Evolutionary conservation across 148 eudicot species (phyloP).

Genomic region (Vaccinium darrowii): DNA sequence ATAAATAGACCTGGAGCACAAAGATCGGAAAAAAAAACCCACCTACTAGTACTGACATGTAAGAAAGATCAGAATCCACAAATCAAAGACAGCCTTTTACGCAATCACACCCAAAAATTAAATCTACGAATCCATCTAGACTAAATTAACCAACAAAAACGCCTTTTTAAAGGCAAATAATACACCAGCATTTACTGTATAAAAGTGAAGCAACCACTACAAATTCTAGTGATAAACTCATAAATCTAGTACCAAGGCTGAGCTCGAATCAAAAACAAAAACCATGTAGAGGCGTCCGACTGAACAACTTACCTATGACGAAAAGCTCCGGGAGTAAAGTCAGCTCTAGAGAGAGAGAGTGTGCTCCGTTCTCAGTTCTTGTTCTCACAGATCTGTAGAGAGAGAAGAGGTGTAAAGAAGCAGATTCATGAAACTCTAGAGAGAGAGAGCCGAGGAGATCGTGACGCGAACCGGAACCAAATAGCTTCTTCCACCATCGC

Average conservation of each 20-base stretch:
- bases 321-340: not conserved
- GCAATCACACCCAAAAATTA: not conserved
- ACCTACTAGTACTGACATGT: not conserved
- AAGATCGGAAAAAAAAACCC: not conserved
- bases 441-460: conserved; percentile 14
- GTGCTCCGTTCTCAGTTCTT: not conserved
- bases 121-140: not conserved
- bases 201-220: not conserved
- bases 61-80: not conserved
- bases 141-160: not conserved
- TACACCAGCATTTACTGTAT: not conserved
- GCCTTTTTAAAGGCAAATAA: not conserved
- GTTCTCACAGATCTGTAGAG: not conserved
- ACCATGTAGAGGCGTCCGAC: not conserved
- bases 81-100: not conserved
- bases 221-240: not conserved
- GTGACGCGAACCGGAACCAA: conserved; percentile 5
- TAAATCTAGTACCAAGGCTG: not conserved
- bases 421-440: conserved; percentile 1
- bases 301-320: not conserved
- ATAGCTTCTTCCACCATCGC: conserved; percentile 18
- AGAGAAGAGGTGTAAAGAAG: not conserved
- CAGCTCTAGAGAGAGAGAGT: not conserved
- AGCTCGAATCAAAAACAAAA: not conserved
- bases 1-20: not conserved